Conservation (phyloP, 2,329 filamentous ascomycete genomes). For the Fusarium odoratissimum region DNA sequence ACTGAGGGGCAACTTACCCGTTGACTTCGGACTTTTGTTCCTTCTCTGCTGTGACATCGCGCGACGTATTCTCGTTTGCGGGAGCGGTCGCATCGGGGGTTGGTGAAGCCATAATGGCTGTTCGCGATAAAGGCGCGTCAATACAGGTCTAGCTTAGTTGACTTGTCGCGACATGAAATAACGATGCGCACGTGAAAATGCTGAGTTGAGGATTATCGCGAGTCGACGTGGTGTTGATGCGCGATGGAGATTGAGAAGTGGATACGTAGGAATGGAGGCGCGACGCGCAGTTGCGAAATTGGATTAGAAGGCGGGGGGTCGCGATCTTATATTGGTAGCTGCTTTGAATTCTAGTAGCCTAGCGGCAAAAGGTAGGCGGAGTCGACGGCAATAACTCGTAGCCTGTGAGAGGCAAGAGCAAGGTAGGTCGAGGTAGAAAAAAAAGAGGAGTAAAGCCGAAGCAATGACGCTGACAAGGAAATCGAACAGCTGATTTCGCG, state of each 20-base stretch:
- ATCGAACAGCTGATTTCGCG: slow-evolving; percentile 14
- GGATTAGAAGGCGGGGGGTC: slow-evolving; percentile 26
- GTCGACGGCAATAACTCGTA: slow-evolving; percentile 38
- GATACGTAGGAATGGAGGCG: slow-evolving; percentile 36
- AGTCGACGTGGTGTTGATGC: slow-evolving; percentile 25
- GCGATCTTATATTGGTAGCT: slow-evolving; percentile 33
- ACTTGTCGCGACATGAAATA: slow-evolving; percentile 53
- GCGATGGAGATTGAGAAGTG: slow-evolving; percentile 29
- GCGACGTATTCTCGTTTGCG: slow-evolving; percentile 60
- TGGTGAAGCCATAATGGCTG: slow-evolving; percentile 66
- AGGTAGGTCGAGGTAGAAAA: slow-evolving; percentile 18
- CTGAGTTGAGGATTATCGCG: slow-evolving; percentile 2
- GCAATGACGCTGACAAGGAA: slow-evolving; percentile 35
- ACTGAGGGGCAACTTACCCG: slow-evolving; percentile 50
- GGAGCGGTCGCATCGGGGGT: slow-evolving; percentile 53
- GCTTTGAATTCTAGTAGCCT: slow-evolving; percentile 32
- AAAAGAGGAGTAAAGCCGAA: slow-evolving; percentile 29
- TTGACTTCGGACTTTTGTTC: slow-evolving; percentile 51
- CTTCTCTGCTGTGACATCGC: slow-evolving; percentile 44
- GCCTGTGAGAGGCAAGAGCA: slow-evolving; percentile 22
- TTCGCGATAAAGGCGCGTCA: slow-evolving; percentile 52
- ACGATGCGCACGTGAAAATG: slow-evolving; percentile 18
- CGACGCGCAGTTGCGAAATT: slow-evolving; percentile 36
- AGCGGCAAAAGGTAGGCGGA: slow-evolving; percentile 27
- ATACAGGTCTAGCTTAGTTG: slow-evolving; percentile 44